Evolutionary conservation across 768 basidiomycete genomes (phyloP), one percentile per base, ranked within the genome.

Genomic region (Leucosporidium creatinivorum): DNA sequence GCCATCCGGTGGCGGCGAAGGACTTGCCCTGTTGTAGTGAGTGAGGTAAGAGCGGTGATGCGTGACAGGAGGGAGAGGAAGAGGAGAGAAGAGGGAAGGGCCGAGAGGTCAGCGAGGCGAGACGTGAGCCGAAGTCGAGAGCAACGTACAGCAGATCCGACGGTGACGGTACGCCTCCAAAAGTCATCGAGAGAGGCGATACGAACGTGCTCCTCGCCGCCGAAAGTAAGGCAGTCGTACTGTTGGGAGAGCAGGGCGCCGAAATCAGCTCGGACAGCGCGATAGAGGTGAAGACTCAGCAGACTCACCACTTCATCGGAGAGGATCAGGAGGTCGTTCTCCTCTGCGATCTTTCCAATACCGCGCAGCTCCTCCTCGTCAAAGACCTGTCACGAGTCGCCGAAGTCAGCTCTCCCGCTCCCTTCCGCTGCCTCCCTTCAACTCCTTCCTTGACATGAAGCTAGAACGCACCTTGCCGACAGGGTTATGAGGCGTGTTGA

Each of bases 161-260:
- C 90, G 10, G 94, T 97, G 52, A 99, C 86, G 0, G 96, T 99
- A 54, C 96, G 86, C 72, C 97, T 90, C 93, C 93, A 98, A 90
- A 98, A 96, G 26, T 92, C 91, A 8, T 93, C 93, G n/a, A 99
- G 83, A 47, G 82, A 90, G 5, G 94, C 93, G 73, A 98, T 88
- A 62, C 94, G 87, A 63, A 93, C 81, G 78, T 99, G 96, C 75
- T 94, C 87, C 75, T 87, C 87, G 47, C 83, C 85, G 73, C 93
- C 90, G 73, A 87, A 96, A 21, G 93, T 85, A 49, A 99, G 85
- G 73, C 88, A 89, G 75, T 99, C 96, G 78, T 99, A 99, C 89
- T 94, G 60, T n/a, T 33, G 23, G 62, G 33, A 10, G 33, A 59
- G 57, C 65, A 63, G 65, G 62, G 13, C 58, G 23, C n/a, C 36